Conservation (phyloP, 169 alveolate species). For the Plasmodium falciparum region DNA sequence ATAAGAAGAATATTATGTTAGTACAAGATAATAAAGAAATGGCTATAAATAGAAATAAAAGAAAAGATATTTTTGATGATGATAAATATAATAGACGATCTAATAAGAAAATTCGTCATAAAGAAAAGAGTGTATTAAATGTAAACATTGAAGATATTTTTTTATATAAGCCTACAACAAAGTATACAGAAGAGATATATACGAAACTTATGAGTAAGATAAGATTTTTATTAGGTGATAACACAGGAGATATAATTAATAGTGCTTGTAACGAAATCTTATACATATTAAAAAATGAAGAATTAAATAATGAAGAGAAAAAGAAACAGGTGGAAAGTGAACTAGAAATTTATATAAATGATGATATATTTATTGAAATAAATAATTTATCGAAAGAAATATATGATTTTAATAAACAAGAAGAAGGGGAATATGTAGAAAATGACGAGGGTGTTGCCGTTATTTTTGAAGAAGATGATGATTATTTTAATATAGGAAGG, state of each 20-base stretch:
- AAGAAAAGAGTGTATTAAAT: constrained; percentile 90
- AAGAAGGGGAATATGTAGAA: constrained; percentile 80
- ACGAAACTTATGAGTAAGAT: constrained; percentile 91
- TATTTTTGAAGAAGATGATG: constrained; percentile 88
- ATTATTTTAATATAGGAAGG: constrained; percentile 72
- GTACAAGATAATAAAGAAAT: constrained; percentile 20
- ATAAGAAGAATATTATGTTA: constrained; percentile 26
- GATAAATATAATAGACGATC: constrained; percentile 6
- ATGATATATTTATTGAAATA: constrained; percentile 28
- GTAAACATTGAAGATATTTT: constrained; percentile 89
- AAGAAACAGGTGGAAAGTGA: constrained; percentile 85
- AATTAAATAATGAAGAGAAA: constrained; percentile 86
- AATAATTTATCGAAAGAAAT: constrained; percentile 58
- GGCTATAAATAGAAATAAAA: constrained; percentile 2
- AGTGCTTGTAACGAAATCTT: constrained; percentile 96
- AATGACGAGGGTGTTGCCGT: constrained; percentile 84
- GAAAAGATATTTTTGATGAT: constrained; percentile 78
- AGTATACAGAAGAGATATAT: constrained; percentile 91
- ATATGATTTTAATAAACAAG: constrained; percentile 81
- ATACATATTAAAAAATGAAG: constrained; percentile 90
- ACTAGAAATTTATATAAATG: constrained; percentile 77
- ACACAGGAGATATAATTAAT: constrained; percentile 92
- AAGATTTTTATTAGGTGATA: constrained; percentile 92
- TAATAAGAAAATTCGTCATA: constrained; percentile 37
- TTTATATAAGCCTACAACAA: constrained; percentile 93